Evolutionary conservation across 495 filamentous ascomycete species (phyloP), one percentile per base, ranked within the genome.

Genomic region (Friedmanniomyces simplex): DNA sequence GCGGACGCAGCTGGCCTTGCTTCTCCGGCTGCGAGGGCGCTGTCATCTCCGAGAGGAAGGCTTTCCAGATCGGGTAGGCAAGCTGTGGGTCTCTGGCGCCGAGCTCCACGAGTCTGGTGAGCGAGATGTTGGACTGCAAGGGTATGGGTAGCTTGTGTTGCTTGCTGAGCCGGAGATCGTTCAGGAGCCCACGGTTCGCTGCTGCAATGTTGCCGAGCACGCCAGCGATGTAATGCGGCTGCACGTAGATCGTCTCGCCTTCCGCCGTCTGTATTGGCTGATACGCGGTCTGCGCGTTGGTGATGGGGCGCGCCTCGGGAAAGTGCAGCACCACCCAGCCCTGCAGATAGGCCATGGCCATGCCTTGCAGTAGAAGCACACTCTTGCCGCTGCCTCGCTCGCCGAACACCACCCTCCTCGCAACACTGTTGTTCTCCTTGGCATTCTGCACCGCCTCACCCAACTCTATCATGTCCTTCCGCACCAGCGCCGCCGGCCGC

Each of bases 291-390:
- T 83, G 77, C 37, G 79, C 89, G 55, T 80, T 85, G 50, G 83
- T 83, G 54, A 96, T 74, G 50, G 96, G 91, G 66, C 88, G 85
- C 51, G 91, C 86, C 68, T 98, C 90, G n/a, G 93, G 91, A 51
- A 96, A 78, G 61, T 87, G 83, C 52, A 98, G 76, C 12, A 97
- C 91, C 32, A 95, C 77, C 89, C 89, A 96, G 18, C 84, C 77
- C 68, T 86, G 89, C 62, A 89, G 66, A 62, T 90, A 84, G 0
- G 82, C 93, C 74, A 89, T 85, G 10, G 87, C 75, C 78, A 90
- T 82, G 26, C 83, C 87, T 73, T 98, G 93, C 25, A 95, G 75
- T 55, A 95, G 67, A 67, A 95, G 73, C 54, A 90, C 77, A 66
- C 83, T 93, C 79, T 95, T 98, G 42, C 93, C 93, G 22, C 81